These are phyloP conservation scores for Citropsis articulata DNA, from an alignment of 345 rosid genomes.

Conservation along the genomic window DNA sequence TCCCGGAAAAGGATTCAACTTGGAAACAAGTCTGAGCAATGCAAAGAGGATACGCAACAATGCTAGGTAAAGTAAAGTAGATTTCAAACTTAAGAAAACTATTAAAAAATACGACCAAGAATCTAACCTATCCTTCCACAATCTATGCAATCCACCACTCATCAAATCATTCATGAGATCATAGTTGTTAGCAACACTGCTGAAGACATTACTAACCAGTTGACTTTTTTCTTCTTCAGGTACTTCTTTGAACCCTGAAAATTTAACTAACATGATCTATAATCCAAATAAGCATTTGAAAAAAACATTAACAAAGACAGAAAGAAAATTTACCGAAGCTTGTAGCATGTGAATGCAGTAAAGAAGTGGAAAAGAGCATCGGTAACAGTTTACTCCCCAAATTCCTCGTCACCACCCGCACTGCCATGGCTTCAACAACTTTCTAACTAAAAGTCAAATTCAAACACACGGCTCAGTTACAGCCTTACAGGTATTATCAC, in stretches of 20 bases:
- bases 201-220: slow-evolving; percentile 85
- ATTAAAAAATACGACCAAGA: not conserved
- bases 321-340: slow-evolving; percentile 67
- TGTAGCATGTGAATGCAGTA: slow-evolving; percentile 88
- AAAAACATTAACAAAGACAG: not conserved
- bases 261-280: not conserved
- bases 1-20: slow-evolving; percentile 85
- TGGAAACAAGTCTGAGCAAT: slow-evolving; percentile 67
- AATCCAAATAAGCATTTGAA: not conserved
- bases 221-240: slow-evolving; percentile 80
- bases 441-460: not conserved
- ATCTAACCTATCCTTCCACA: slow-evolving; percentile 92
- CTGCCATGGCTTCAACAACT: slow-evolving; percentile 31
- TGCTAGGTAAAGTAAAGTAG: slow-evolving; percentile 1
- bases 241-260: slow-evolving; percentile 85
- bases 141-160: slow-evolving; percentile 90
- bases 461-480: not conserved
- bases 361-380: slow-evolving; percentile 29
- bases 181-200: slow-evolving; percentile 82
- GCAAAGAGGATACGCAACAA: slow-evolving; percentile 7
- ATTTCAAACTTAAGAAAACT: slow-evolving; percentile 5
- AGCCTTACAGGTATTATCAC: not conserved
- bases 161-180: slow-evolving; percentile 97
- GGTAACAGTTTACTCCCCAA: slow-evolving; percentile 28
- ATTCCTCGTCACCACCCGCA: slow-evolving; percentile 32